phyloP scores from a whole-genome alignment of 1,284 basidiomycete genomes.

The Sporisorium reilianum region DNA sequence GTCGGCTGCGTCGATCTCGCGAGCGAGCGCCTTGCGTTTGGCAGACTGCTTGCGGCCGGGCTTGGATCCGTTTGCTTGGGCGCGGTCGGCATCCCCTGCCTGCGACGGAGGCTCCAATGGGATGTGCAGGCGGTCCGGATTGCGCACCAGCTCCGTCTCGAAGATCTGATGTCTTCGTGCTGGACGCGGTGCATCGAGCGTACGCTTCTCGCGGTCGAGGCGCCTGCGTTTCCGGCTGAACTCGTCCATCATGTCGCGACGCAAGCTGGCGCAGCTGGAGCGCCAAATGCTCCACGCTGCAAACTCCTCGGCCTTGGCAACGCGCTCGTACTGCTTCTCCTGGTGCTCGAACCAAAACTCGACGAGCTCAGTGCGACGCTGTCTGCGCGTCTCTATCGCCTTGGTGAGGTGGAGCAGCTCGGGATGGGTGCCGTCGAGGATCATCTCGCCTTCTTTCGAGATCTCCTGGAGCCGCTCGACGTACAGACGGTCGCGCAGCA shows the following conservation, averaged over 20 bases:
- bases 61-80: constrained; percentile 10
- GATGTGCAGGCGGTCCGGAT: constrained; percentile 52
- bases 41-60: constrained; percentile 33
- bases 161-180: constrained; percentile 65
- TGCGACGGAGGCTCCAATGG: constrained; percentile 12
- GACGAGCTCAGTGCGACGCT: constrained; percentile 68
- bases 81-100: constrained; percentile 14
- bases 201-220: constrained; percentile 82
- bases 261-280: constrained; percentile 71
- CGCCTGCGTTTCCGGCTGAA: constrained; percentile 82
- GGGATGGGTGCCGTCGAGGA: constrained; percentile 78
- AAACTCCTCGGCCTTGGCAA: constrained; percentile 74
- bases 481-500: constrained; percentile 73
- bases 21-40: constrained; percentile 40
- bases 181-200: constrained; percentile 79
- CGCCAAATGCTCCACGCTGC: constrained; percentile 78
- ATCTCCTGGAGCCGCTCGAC: constrained; percentile 74
- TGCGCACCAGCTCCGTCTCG: constrained; percentile 65
- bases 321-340: constrained; percentile 78
- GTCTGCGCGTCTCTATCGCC: constrained; percentile 69
- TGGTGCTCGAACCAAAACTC: constrained; percentile 74
- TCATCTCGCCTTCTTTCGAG: constrained; percentile 73
- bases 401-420: constrained; percentile 81
- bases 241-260: constrained; percentile 84
- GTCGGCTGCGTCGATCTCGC: constrained; percentile 41